A percentile compares a stretch with the other conserved stretches of the same genome.
Conservation (phyloP, 2,329 filamentous ascomycete genomes). For the Diplodia scrobiculata region DNA sequence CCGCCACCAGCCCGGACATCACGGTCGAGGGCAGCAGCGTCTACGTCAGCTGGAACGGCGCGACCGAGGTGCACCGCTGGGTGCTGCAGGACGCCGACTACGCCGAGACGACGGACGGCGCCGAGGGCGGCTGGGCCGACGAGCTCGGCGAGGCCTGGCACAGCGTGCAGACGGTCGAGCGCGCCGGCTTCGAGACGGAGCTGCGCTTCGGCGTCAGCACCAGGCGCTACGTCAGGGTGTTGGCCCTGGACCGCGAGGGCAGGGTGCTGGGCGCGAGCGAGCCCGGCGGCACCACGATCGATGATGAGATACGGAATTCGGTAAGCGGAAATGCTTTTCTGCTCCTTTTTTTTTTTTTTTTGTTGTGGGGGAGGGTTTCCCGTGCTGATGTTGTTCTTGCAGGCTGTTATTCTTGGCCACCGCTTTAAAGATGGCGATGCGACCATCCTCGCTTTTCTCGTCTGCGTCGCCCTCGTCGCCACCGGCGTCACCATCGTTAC, state of each 20-base stretch:
- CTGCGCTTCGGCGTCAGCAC: constrained; percentile 25
- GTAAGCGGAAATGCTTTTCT: no score
- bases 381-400: neutral
- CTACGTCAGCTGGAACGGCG: constrained; percentile 39
- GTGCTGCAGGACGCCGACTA: constrained; percentile 36
- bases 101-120: constrained; percentile 16
- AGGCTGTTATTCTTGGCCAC: constrained; percentile 15
- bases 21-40: constrained; percentile 30
- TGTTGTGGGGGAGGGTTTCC: neutral
- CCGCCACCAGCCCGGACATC: constrained; percentile 33
- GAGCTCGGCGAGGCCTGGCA: constrained; percentile 25
- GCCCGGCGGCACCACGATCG: constrained; percentile 9
- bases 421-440: constrained; percentile 12
- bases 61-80: constrained; percentile 36
- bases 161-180: constrained; percentile 28
- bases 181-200: constrained; percentile 31
- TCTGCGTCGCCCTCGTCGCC: constrained; percentile 1
- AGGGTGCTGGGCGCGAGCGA: constrained; percentile 15
- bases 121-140: constrained; percentile 30
- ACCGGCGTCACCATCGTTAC: constrained; percentile 5
- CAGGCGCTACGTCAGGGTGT: constrained; percentile 27
- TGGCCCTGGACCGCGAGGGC: constrained; percentile 30
- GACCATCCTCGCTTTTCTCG: constrained; percentile 3
- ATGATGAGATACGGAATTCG: constrained; percentile 17
- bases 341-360: neutral